Evolutionary conservation across 257 asterid genomes (phyloP).

Genomic region (Penstemon davidsonii): DNA sequence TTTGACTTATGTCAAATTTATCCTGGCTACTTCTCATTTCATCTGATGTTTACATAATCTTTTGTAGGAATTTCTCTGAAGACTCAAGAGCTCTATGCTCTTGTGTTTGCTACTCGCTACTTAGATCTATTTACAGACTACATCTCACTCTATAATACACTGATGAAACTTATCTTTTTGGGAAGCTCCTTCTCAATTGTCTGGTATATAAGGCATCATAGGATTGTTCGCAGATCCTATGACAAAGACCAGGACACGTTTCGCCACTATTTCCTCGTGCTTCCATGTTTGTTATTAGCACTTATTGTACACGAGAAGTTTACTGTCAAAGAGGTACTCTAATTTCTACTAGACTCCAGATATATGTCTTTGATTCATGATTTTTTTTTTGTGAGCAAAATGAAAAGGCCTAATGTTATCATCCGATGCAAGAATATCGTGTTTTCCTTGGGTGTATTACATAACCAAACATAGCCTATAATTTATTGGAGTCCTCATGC

Average conservation of each 20-base stretch:
- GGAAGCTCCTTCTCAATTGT: conserved; percentile 86
- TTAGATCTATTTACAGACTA: conserved; percentile 72
- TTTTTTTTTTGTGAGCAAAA: no score
- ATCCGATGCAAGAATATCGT: no score
- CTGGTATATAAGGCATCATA: conserved; percentile 84
- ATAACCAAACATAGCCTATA: background rate
- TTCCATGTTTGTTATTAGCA: conserved; percentile 74
- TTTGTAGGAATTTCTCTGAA: conserved; percentile 74
- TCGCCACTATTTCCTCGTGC: conserved; percentile 68
- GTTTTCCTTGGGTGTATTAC: no score
- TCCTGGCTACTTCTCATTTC: background rate
- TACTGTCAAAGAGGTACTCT: conserved; percentile 64
- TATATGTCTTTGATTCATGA: background rate
- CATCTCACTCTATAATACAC: conserved; percentile 70
- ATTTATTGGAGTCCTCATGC: background rate
- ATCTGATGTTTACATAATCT: conserved; percentile 24
- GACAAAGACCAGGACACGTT: conserved; percentile 88
- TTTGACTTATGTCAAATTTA: no score
- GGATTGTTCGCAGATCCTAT: conserved; percentile 81
- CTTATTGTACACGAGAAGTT: conserved; percentile 64
- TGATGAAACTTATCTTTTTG: conserved; percentile 79
- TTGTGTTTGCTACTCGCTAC: conserved; percentile 84
- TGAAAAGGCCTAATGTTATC: no score
- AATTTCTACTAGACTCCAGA: background rate
- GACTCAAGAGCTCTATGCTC: conserved; percentile 85